Evolutionary conservation across 2,329 filamentous ascomycete species (phyloP).

Genomic region (Tolypocladium inflatum): DNA sequence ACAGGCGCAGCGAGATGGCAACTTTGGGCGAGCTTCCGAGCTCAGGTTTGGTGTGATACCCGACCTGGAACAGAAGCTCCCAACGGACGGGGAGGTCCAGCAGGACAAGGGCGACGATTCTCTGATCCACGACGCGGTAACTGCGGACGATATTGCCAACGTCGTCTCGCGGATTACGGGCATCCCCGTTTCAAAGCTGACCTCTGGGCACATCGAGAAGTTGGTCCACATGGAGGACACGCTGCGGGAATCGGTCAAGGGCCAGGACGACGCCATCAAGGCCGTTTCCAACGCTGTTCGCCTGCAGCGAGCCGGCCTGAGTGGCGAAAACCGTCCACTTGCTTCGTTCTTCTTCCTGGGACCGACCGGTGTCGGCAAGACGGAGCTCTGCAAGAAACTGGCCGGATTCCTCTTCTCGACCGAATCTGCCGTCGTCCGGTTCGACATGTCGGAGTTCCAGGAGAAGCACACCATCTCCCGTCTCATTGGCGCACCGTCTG

Average conservation of each 20-base stretch:
- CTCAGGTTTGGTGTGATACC: slow-evolving; percentile 85
- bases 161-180: slow-evolving; percentile 89
- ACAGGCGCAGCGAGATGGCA: slow-evolving; percentile 74
- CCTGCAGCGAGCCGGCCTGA: slow-evolving; percentile 85
- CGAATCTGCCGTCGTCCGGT: slow-evolving; percentile 80
- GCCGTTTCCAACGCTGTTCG: slow-evolving; percentile 89
- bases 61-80: slow-evolving; percentile 65
- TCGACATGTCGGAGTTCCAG: slow-evolving; percentile 97
- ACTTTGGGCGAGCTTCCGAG: slow-evolving; percentile 86
- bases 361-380: slow-evolving; percentile 94
- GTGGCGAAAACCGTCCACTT: slow-evolving; percentile 81
- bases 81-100: slow-evolving; percentile 54
- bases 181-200: slow-evolving; percentile 86
- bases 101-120: slow-evolving; percentile 33
- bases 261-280: slow-evolving; percentile 87
- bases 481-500: slow-evolving; percentile 85
- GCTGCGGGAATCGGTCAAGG: slow-evolving; percentile 72
- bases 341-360: slow-evolving; percentile 98
- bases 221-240: slow-evolving; percentile 92
- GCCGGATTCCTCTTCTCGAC: slow-evolving; percentile 90
- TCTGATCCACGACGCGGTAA: slow-evolving; percentile 90
- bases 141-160: slow-evolving; percentile 82
- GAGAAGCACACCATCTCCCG: slow-evolving; percentile 94
- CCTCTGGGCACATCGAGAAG: slow-evolving; percentile 88
- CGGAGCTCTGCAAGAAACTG: slow-evolving; percentile 93